These are phyloP conservation scores for Eimeria sp. DNA, from an alignment of 169 alveolate genomes.

Conservation along the genomic window DNA sequence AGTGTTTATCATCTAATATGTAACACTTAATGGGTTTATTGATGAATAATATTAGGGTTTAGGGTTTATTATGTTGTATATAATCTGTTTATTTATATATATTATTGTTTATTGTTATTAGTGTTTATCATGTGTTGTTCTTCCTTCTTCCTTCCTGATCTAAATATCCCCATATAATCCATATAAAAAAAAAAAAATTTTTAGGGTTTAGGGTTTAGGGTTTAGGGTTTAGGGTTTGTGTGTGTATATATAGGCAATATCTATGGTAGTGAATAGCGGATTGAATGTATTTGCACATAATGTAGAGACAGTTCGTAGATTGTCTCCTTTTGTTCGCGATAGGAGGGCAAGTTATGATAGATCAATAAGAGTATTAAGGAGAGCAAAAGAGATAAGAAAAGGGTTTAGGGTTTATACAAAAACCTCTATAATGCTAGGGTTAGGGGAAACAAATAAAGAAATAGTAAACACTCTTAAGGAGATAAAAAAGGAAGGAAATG, in stretches of 20 bases:
- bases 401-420: conserved; percentile 83
- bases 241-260: conserved; percentile 70
- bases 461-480: conserved; percentile 82
- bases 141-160: neutral
- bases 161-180: too few relatives aligned
- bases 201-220: neutral
- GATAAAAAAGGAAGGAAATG: conserved; percentile 73
- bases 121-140: neutral
- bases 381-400: conserved; percentile 86
- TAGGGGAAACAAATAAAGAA: conserved; percentile 88
- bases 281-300: conserved; percentile 89
- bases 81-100: too few relatives aligned
- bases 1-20: conserved; percentile 47
- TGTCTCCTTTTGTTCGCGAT: conserved; percentile 87
- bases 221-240: neutral
- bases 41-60: too few relatives aligned
- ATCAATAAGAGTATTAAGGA: conserved; percentile 83
- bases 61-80: too few relatives aligned
- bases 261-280: conserved; percentile 85
- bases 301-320: conserved; percentile 88
- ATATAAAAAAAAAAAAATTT: too few relatives aligned
- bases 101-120: too few relatives aligned
- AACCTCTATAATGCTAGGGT: conserved; percentile 88
- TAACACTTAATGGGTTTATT: too few relatives aligned
- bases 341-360: conserved; percentile 85